Conservation (phyloP, 2,329 filamentous ascomycete genomes). For the Emydomyces testavorans region DNA sequence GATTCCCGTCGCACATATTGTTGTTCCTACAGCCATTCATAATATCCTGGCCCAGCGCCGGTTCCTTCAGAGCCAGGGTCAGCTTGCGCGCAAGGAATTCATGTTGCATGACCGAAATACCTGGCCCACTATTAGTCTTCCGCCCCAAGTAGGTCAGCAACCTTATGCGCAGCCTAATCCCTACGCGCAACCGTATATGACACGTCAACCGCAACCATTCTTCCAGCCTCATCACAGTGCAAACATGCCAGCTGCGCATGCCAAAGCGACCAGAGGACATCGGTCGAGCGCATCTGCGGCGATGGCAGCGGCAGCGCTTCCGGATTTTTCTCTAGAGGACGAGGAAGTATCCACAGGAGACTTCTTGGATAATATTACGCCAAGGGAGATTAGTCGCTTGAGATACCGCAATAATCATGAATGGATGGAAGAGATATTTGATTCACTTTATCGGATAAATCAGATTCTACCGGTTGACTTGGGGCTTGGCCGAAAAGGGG, state of each 20-base stretch:
- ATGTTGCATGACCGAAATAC: slow-evolving; percentile 81
- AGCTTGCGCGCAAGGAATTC: slow-evolving; percentile 81
- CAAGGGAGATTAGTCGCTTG: slow-evolving; percentile 73
- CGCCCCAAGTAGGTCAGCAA: slow-evolving; percentile 42
- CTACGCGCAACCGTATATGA: slow-evolving; percentile 28
- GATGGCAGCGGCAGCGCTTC: slow-evolving; percentile 30
- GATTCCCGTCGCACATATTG: slow-evolving; percentile 53
- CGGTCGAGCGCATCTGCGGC: slow-evolving; percentile 31
- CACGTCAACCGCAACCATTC: slow-evolving; percentile 26
- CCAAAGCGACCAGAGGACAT: slow-evolving; percentile 33
- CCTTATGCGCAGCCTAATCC: slow-evolving; percentile 40
- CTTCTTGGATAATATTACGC: slow-evolving; percentile 78
- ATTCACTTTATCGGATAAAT: slow-evolving; percentile 72
- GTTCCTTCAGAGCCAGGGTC: slow-evolving; percentile 59
- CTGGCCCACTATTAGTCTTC: slow-evolving; percentile 75
- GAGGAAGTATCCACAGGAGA: slow-evolving; percentile 82
- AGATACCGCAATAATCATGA: slow-evolving; percentile 93
- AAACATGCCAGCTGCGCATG: slow-evolving; percentile 21
- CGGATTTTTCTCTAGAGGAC: slow-evolving; percentile 55
- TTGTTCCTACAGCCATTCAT: slow-evolving; percentile 33
- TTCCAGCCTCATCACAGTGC: slow-evolving; percentile 25
- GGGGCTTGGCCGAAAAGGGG: slow-evolving; percentile 71
- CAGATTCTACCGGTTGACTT: slow-evolving; percentile 82
- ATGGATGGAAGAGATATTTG: slow-evolving; percentile 97
- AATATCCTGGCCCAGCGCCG: slow-evolving; percentile 39